phyloP scores from a whole-genome alignment of 169 alveolate genomes.

The Plasmodium sp. region DNA sequence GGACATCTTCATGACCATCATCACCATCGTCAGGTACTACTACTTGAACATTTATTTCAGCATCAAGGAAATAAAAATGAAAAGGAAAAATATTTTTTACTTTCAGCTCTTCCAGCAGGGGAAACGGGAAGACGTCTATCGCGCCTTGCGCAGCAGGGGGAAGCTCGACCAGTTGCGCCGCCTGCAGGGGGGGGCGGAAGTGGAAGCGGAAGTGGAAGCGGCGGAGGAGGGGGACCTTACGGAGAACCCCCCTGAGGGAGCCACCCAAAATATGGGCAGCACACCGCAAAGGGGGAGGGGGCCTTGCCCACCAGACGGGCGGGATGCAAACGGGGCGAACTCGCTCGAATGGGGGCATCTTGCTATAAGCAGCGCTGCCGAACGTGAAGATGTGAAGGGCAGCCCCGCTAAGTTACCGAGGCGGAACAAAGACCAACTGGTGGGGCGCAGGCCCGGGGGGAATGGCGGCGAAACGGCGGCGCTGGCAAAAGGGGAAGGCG shows the following conservation, averaged over 20 bases:
- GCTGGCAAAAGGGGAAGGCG: not conserved
- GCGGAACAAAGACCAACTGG: not conserved
- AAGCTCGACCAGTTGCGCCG: not conserved
- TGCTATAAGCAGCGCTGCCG: not conserved
- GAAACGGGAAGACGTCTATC: not conserved
- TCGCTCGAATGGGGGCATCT: not conserved
- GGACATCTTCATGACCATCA: conserved; percentile 70
- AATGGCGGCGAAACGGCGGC: not conserved
- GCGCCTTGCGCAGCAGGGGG: not conserved
- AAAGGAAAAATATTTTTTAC: conserved; percentile 57
- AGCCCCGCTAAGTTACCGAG: not conserved
- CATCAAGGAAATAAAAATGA: conserved; percentile 29
- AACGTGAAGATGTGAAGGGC: not conserved
- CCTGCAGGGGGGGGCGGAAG: not conserved
- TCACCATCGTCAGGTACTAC: conserved; percentile 45
- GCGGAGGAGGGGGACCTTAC: not conserved
- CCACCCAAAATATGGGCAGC: not conserved
- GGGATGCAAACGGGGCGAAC: not conserved
- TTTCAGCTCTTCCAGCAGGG: conserved; percentile 42
- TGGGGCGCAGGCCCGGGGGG: not conserved
- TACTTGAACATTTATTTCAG: conserved; percentile 60
- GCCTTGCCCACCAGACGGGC: not conserved
- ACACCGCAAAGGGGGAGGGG: not conserved
- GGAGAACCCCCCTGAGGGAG: not conserved
- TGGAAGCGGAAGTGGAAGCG: not conserved